Evolutionary conservation across 495 filamentous ascomycete species (phyloP), one percentile per base, ranked within the genome.

Genomic region (Trichoderma gamsii): DNA sequence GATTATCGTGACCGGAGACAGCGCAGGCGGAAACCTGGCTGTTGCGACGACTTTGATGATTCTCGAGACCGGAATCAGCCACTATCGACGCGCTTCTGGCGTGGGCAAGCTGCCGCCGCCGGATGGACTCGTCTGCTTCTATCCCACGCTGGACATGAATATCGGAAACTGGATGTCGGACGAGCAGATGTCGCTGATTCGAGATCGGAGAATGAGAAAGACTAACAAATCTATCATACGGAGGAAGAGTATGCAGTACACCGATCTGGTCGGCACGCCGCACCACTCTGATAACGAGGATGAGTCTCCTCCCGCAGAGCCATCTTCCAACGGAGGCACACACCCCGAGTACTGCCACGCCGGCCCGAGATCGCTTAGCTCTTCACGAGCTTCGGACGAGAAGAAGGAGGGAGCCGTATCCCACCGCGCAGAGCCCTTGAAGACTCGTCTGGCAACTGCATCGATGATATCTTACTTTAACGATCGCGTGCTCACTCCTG

Each of bases 131-230:
- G 82, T 98, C 1, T 81, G 97, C 49, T 87, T 96, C 35, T 99
- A 99, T 73, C 95, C 95, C 1, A 87, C 87, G 0, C 80, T 99
- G 67, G 96, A 97, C 72, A 89, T 98, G 87, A 97, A 92, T 74
- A 97, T 98, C 65, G 90, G 91, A n/a, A 97, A 92, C 72, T 99
- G 95, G 95, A 97, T 99, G 93, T 92, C 89, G 0, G 96, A 99
- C 72, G 95, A 98, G 75, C 93, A 98, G 74, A 95, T 97, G 92
- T 84, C 91, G 0, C 79, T 98, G 49, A 97, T 99, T 66, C 89
- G 93, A 70, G 92, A 97, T 68, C 88, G 91, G 51, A 83, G 86
- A 66, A 87, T 85, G 68, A 86, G 93, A 3, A 87, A 87, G 69
- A 91, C 88, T 2, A 97, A 97, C 73, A 84, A 83, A 68, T 82